These are phyloP conservation scores for Ilyonectria sp. DNA, from an alignment of 2,329 filamentous ascomycete species.

Conservation along the genomic window DNA sequence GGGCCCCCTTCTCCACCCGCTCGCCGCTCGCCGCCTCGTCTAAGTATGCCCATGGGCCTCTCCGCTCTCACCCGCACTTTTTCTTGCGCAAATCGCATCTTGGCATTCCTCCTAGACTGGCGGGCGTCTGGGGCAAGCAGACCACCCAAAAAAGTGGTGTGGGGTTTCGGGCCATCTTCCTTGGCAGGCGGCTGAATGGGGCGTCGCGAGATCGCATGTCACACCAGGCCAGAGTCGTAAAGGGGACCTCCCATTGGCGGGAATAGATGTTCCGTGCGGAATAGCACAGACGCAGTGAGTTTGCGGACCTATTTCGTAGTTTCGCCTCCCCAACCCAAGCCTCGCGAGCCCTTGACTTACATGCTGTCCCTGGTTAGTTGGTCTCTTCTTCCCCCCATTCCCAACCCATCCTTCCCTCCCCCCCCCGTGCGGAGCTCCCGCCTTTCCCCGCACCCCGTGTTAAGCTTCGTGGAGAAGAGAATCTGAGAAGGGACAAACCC, in stretches of 20 bases:
- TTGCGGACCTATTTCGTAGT: not conserved
- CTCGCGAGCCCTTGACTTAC: slow-evolving; percentile 4
- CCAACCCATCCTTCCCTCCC: not conserved
- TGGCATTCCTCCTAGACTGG: not conserved
- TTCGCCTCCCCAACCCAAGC: slow-evolving; percentile 3
- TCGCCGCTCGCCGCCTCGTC: not conserved
- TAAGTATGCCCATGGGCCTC: not conserved
- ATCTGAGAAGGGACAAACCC: slow-evolving; percentile 11
- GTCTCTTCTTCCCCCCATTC: not conserved
- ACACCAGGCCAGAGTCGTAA: not conserved
- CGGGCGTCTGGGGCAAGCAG: slow-evolving; percentile 1
- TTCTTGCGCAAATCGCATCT: not conserved
- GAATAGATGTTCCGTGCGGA: slow-evolving; percentile 4
- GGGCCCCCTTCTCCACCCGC: slow-evolving; percentile 23
- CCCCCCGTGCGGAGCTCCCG: slow-evolving; percentile 17
- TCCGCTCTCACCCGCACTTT: not conserved
- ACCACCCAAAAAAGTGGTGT: slow-evolving; percentile 17
- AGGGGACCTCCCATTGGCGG: slow-evolving; percentile 13
- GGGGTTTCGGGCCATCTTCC: slow-evolving; percentile 15
- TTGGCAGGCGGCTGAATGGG: slow-evolving; percentile 20
- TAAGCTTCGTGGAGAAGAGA: slow-evolving; percentile 29
- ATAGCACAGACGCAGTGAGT: not conserved
- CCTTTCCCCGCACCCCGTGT: slow-evolving; percentile 28
- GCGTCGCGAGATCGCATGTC: slow-evolving; percentile 12
- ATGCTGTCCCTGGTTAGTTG: not conserved